Conservation (phyloP, 2,329 filamentous ascomycete species). For the Ophiobolus disseminans region DNA sequence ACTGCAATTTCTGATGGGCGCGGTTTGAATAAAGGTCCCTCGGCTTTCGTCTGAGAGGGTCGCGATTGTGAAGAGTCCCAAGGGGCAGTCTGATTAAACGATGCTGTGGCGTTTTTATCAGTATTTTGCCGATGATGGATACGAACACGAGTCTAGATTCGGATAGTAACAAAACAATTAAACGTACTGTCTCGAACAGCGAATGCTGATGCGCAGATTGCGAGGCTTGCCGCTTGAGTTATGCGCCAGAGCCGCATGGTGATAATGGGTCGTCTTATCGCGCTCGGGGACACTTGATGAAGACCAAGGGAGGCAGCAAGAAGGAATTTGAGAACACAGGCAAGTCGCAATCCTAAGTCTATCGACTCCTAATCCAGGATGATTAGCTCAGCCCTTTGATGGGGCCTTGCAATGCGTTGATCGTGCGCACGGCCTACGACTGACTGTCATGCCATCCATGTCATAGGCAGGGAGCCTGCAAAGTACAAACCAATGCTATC, state of each 20-base stretch:
- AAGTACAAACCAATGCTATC: no score
- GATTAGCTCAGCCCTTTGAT: no score
- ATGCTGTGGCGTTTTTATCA: slow-evolving; percentile 4
- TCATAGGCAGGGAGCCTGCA: no score
- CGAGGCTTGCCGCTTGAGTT: not conserved
- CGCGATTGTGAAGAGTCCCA: not conserved
- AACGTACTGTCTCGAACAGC: slow-evolving; percentile 8
- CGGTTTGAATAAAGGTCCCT: not conserved
- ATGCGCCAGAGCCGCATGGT: not conserved
- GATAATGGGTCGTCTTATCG: not conserved
- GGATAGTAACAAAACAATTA: not conserved
- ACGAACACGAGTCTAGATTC: not conserved
- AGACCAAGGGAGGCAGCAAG: not conserved
- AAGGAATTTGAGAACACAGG: not conserved
- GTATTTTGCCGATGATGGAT: not conserved
- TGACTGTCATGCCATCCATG: no score
- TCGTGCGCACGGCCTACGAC: no score
- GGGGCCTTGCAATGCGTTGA: no score
- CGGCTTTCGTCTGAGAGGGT: not conserved
- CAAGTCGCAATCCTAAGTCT: slow-evolving; percentile 3
- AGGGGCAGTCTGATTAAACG: slow-evolving; percentile 5
- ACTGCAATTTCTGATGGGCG: not conserved
- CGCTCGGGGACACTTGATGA: not conserved
- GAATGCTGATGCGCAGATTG: not conserved
- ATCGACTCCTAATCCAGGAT: no score